These are phyloP conservation scores for Raffaelea deltoideospora DNA, from an alignment of 2,329 filamentous ascomycete genomes.

Conservation along the genomic window DNA sequence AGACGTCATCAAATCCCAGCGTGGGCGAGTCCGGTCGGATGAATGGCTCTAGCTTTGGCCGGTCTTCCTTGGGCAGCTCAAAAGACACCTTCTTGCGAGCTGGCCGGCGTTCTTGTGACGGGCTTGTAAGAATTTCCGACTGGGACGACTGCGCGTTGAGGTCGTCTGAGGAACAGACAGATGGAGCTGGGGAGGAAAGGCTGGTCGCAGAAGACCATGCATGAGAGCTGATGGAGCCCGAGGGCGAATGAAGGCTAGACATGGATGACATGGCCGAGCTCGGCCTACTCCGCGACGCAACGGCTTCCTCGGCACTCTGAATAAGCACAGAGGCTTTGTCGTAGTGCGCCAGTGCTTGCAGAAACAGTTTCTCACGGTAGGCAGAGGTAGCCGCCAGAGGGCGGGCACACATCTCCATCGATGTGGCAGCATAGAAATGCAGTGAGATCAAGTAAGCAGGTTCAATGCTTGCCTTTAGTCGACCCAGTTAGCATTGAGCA, in stretches of 20 bases:
- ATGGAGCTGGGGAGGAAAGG: constrained; percentile 32
- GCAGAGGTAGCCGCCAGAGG: constrained; percentile 28
- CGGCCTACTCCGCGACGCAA: constrained; percentile 19
- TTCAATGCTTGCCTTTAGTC: constrained; percentile 21
- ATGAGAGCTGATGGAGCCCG: constrained; percentile 28
- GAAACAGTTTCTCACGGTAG: constrained; percentile 31
- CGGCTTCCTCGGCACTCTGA: constrained; percentile 26
- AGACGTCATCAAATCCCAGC: constrained; percentile 35
- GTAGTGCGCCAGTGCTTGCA: constrained; percentile 37
- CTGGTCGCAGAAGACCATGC: constrained; percentile 25
- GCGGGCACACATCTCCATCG: constrained; percentile 40
- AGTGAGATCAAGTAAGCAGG: constrained; percentile 42
- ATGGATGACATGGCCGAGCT: constrained; percentile 19
- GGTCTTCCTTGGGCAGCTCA: constrained; percentile 19
- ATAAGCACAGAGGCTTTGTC: constrained; percentile 31
- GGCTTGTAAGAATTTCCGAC: neutral
- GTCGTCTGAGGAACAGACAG: constrained; percentile 23
- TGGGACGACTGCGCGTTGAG: constrained; percentile 11
- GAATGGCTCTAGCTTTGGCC: constrained; percentile 25
- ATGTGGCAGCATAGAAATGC: constrained; percentile 46
- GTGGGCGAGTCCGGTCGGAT: constrained; percentile 46
- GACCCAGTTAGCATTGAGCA: neutral
- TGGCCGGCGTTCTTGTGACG: constrained; percentile 7
- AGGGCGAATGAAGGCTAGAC: constrained; percentile 29
- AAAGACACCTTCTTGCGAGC: constrained; percentile 29